A percentile compares a stretch with the other conserved stretches of the same genome.
phyloP scores from a whole-genome alignment of 2,329 filamentous ascomycete genomes.

The Fusarium sororula region DNA sequence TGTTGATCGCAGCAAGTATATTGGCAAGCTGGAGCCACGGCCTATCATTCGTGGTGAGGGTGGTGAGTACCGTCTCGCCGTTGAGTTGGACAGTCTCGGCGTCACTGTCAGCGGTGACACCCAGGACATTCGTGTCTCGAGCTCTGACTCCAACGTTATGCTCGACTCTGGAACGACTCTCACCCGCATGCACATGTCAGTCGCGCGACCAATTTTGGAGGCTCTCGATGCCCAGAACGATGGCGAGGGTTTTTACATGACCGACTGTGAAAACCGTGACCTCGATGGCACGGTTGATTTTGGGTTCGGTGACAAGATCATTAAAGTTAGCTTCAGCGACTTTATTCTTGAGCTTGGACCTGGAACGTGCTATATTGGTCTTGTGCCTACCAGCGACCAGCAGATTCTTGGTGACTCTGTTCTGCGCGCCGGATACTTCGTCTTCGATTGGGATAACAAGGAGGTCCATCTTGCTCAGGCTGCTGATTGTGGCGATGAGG shows the following conservation, averaged over 20 bases:
- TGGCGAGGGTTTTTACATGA: constrained; percentile 54
- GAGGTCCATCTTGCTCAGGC: constrained; percentile 54
- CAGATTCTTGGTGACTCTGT: constrained; percentile 56
- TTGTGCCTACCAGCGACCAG: constrained; percentile 51
- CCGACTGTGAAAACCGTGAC: constrained; percentile 53
- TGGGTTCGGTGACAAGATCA: constrained; percentile 52
- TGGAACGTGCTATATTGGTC: constrained; percentile 54
- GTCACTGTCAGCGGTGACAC: constrained; percentile 39
- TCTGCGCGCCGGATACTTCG: constrained; percentile 56
- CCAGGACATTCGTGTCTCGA: constrained; percentile 38
- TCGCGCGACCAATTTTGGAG: constrained; percentile 55
- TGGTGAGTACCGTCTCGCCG: constrained; percentile 51
- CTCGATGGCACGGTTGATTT: constrained; percentile 57
- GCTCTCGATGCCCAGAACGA: constrained; percentile 54
- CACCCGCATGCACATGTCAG: constrained; percentile 53
- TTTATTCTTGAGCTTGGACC: constrained; percentile 58
- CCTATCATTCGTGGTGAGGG: constrained; percentile 52
- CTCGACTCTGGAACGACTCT: constrained; percentile 65
- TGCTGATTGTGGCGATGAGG: constrained; percentile 50
- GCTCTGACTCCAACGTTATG: constrained; percentile 53
- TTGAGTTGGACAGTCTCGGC: constrained; percentile 46
- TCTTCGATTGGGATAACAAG: constrained; percentile 57
- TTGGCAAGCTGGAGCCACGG: constrained; percentile 55
- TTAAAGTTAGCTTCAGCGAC: constrained; percentile 57
- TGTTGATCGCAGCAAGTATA: constrained; percentile 61